Base-by-base conservation (phyloP, 1,139 yeast species). In the Candida sp. region DNA sequence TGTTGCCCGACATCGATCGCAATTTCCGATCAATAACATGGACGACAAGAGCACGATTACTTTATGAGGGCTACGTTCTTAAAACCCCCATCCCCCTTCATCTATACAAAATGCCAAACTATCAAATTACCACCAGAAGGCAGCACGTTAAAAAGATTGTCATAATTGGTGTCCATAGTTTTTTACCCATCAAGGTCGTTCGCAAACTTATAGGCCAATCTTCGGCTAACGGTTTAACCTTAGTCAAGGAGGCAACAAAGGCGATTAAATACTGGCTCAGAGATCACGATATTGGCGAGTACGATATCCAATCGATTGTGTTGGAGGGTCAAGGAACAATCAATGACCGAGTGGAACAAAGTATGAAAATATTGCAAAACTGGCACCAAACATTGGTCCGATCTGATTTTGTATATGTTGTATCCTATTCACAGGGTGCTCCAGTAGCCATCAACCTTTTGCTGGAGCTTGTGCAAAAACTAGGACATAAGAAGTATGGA, bases 291-390 rank as follows among this genome's bases (percentile, higher is more conserved):
- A 51, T 49, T 50, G 54, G 50, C 36, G 54, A 59, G 23, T 52
- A 51, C 41, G 63, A 61, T 15, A 68, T 79, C n/a, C 72, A 72
- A 34, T 66, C 77, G 0, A 73, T 79, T 15, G 71, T 80, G 3
- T 56, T 79, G 15, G 84, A 79, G 49, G 82, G 84, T 1, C 71
- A 73, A 45, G 84, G 84, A 2, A 66, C 63, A 37, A 64, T 76
- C 2, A 58, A 61, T 30, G 75, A 74, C 27, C 50, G 82, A 41
- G 75, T 68, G 2, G 62, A 63, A 22, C 58, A 61, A 33, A 58
- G 70, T 34, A 45, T 66, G 12, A 51, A 57, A 35, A 53, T 79
- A 15, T 54, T 78, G 22, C 64, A 65, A 7, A 76, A 76, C 50
- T 79, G 82, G 82, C 49, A 49, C 11, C 61, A 59, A 12, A 45